Evolutionary conservation across 176 grass and related monocot species (phyloP).

Genomic region (Avena eriantha): DNA sequence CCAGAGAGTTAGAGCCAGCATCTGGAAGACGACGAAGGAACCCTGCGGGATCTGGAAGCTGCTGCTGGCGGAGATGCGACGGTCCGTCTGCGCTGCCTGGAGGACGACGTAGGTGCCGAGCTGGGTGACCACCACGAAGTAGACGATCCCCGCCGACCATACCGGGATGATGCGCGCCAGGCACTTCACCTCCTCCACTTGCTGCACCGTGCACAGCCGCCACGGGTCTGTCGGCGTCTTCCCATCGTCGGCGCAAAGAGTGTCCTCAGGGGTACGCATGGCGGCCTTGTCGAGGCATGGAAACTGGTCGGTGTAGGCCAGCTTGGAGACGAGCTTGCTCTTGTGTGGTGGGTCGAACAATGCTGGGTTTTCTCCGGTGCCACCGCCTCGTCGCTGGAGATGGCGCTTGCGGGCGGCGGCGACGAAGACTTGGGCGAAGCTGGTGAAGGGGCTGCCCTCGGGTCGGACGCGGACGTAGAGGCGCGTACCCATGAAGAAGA

Average conservation of each 20-base stretch:
- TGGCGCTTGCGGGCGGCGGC: neutral
- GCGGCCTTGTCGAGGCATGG: neutral
- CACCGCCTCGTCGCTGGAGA: neutral
- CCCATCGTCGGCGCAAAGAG: neutral
- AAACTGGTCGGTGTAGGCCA: neutral
- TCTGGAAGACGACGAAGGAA: neutral
- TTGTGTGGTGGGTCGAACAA: neutral
- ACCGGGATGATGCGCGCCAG: neutral
- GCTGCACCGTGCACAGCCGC: neutral
- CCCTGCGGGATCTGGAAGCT: neutral
- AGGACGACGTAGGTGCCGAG: neutral
- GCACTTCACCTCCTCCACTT: conserved; percentile 2
- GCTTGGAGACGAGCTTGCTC: neutral
- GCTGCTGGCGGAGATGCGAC: neutral
- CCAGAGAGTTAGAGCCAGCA: neutral
- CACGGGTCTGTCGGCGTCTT: neutral
- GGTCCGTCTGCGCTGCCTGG: neutral
- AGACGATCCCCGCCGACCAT: neutral
- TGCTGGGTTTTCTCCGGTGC: neutral
- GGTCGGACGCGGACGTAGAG: neutral
- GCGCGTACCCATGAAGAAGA: neutral
- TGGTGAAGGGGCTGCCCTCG: conserved; percentile 8
- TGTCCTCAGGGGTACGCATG: neutral
- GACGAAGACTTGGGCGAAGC: neutral
- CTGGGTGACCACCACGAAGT: neutral